Evolutionary conservation across 352 stramenopile genomes (phyloP).

Genomic region (Hyaloperonospora arabidopsidis): DNA sequence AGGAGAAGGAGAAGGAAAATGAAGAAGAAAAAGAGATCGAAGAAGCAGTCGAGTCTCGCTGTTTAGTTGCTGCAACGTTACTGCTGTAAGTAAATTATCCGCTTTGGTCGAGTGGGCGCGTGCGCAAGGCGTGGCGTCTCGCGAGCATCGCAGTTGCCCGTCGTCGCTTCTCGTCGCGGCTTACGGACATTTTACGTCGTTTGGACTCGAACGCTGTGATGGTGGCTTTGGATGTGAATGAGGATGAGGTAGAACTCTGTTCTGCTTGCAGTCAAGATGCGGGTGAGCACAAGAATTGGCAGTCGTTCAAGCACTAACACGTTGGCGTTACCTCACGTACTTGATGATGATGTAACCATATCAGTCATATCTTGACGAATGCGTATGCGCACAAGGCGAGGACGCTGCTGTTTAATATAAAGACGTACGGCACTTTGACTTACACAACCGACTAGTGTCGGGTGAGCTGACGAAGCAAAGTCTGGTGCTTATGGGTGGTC

Average conservation of each 20-base stretch:
- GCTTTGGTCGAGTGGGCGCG: constrained; percentile 63
- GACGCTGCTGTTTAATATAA: constrained; percentile 78
- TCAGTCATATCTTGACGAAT: constrained; percentile 60
- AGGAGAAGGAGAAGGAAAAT: too few relatives aligned
- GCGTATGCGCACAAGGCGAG: constrained; percentile 73
- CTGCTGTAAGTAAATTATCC: constrained; percentile 69
- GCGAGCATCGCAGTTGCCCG: constrained; percentile 55
- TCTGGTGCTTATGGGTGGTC: constrained; percentile 68
- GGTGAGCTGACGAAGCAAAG: constrained; percentile 41
- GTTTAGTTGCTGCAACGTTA: constrained; percentile 39
- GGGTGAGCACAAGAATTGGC: too few relatives aligned
- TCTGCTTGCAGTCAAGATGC: constrained; percentile 47
- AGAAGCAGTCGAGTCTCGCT: neutral
- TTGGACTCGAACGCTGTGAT: constrained; percentile 38
- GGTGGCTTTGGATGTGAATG: constrained; percentile 50
- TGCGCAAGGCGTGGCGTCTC: constrained; percentile 79
- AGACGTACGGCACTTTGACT: constrained; percentile 56
- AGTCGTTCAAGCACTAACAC: too few relatives aligned
- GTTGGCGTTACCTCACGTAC: too few relatives aligned
- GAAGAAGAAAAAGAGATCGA: too few relatives aligned
- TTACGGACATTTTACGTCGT: constrained; percentile 45
- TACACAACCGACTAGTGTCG: constrained; percentile 61
- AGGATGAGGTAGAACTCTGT: constrained; percentile 55
- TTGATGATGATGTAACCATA: too few relatives aligned
- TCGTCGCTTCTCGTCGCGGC: constrained; percentile 46